Conservation (phyloP, 371 early-diverging fungal genomes). For the Mortierella sp. region DNA sequence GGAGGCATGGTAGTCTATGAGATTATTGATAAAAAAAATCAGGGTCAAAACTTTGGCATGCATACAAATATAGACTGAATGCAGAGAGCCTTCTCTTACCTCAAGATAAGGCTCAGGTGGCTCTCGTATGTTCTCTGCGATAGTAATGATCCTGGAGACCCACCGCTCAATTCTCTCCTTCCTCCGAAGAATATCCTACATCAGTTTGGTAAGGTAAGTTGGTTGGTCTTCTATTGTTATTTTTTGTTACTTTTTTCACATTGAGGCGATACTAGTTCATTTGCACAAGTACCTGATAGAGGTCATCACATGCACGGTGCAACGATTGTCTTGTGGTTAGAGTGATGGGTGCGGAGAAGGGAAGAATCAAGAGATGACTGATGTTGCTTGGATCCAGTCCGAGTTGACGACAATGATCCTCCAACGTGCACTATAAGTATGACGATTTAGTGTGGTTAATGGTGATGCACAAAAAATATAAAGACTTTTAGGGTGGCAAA, state of each 20-base stretch:
- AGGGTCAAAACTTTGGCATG: not conserved
- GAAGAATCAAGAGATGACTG: conserved; percentile 42
- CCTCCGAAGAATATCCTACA: conserved; percentile 46
- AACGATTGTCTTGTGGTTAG: conserved; percentile 36
- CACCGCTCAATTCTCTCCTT: conserved; percentile 35
- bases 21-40: not conserved
- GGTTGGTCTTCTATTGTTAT: not conserved
- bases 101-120: conserved; percentile 28
- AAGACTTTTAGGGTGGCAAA: not conserved
- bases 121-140: conserved; percentile 51
- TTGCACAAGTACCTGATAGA: conserved; percentile 30
- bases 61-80: not conserved
- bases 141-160: conserved; percentile 47
- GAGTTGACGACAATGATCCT: conserved; percentile 24
- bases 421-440: conserved; percentile 16
- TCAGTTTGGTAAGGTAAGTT: not conserved
- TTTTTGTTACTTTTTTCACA: not conserved
- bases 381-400: conserved; percentile 44
- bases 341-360: conserved; percentile 33
- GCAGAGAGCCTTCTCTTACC: conserved; percentile 22
- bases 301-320: conserved; percentile 37
- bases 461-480: not conserved
- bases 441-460: conserved; percentile 1
- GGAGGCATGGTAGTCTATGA: conserved; percentile 37
- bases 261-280: not conserved